Conservation (phyloP, 2,329 filamentous ascomycete genomes). For the Ceratocystis harringtonii region DNA sequence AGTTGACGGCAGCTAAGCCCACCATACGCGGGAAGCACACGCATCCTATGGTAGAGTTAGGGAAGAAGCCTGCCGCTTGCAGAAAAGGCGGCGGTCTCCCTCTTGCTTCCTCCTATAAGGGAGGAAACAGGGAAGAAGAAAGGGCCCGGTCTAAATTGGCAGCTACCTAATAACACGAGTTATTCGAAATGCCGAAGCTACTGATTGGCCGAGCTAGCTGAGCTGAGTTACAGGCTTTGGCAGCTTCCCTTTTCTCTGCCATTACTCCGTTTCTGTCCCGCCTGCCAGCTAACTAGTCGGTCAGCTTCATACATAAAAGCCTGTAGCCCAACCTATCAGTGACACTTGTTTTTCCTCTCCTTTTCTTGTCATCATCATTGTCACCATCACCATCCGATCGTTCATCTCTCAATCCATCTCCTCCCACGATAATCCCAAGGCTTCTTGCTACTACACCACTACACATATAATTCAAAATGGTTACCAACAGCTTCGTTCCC, state of each 20-base stretch:
- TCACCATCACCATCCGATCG: not conserved
- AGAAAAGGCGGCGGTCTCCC: not conserved
- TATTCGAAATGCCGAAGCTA: not conserved
- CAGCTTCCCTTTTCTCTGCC: not conserved
- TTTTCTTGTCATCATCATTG: not conserved
- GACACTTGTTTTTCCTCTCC: not conserved
- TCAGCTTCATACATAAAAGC: slow-evolving; percentile 3
- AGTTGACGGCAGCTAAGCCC: too few relatives aligned
- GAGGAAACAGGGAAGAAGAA: not conserved
- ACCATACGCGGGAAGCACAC: not conserved
- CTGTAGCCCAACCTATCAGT: not conserved
- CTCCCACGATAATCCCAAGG: not conserved
- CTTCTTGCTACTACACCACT: not conserved
- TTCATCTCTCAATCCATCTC: not conserved
- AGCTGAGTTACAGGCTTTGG: not conserved
- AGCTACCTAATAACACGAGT: not conserved
- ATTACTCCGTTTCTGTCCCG: not conserved
- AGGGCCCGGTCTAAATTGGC: not conserved
- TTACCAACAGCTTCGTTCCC: slow-evolving; percentile 16
- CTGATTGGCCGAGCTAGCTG: not conserved
- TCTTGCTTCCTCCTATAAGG: not conserved
- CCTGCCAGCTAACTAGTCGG: not conserved
- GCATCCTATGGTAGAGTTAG: not conserved
- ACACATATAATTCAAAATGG: slow-evolving; percentile 12
- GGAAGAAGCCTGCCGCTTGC: not conserved